Evolutionary conservation across 2,329 filamentous ascomycete genomes (phyloP).

Genomic region (Intubia oerlemansii): DNA sequence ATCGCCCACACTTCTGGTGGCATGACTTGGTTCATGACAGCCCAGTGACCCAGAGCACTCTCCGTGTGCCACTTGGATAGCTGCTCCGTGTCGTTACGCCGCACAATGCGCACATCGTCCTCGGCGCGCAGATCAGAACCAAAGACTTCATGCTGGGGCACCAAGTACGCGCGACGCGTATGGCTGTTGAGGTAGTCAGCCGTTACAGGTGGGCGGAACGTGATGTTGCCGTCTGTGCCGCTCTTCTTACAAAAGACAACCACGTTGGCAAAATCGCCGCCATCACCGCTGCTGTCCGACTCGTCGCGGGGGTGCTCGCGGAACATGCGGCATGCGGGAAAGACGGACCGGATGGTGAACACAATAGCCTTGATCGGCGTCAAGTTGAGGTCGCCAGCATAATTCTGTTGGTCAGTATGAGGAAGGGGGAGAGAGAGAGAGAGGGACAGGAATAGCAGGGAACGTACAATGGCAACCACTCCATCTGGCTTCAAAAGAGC

Average conservation of each 20-base stretch:
- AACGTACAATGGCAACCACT: constrained; percentile 64
- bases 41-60: constrained; percentile 73
- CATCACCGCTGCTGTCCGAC: constrained; percentile 31
- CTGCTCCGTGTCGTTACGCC: constrained; percentile 39
- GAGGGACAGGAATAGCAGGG: no score
- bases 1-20: constrained; percentile 65
- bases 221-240: constrained; percentile 15
- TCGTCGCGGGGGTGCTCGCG: constrained; percentile 45
- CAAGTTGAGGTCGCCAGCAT: constrained; percentile 69
- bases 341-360: constrained; percentile 61
- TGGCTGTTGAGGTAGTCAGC: constrained; percentile 53
- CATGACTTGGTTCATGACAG: constrained; percentile 70
- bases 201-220: constrained; percentile 42
- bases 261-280: constrained; percentile 77
- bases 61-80: constrained; percentile 51
- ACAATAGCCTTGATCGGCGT: constrained; percentile 60
- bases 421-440: not conserved
- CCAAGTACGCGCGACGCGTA: constrained; percentile 46
- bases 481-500: constrained; percentile 56
- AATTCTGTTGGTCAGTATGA: constrained; percentile 40
- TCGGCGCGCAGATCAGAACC: constrained; percentile 22
- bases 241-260: constrained; percentile 78
- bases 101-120: constrained; percentile 31
- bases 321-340: constrained; percentile 81
- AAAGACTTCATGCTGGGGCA: constrained; percentile 51